These are phyloP conservation scores for Hypoxylon sp. DNA, from an alignment of 2,329 filamentous ascomycete species.

Conservation along the genomic window DNA sequence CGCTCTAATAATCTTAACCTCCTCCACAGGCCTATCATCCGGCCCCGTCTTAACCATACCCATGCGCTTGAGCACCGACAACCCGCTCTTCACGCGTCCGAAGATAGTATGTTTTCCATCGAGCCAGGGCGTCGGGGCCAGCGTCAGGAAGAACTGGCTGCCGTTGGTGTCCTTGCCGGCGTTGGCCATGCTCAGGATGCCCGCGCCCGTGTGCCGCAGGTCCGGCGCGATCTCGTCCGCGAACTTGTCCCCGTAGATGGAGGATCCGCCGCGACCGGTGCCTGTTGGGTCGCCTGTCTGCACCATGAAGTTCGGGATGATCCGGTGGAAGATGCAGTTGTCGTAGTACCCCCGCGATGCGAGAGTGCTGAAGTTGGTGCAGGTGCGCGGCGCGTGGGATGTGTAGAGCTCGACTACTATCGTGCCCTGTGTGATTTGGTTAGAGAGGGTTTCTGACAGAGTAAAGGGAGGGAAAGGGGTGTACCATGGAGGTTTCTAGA, in stretches of 20 bases:
- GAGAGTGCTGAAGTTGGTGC: constrained; percentile 88
- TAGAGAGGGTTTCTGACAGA: constrained; percentile 11
- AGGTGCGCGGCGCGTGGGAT: constrained; percentile 88
- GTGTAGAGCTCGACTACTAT: constrained; percentile 93
- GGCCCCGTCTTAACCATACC: constrained; percentile 86
- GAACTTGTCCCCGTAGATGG: constrained; percentile 94
- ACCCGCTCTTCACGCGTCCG: constrained; percentile 86
- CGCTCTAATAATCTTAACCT: constrained; percentile 84
- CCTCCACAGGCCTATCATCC: constrained; percentile 85
- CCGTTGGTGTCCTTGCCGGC: constrained; percentile 93
- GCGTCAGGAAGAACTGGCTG: constrained; percentile 94
- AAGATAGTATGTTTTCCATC: constrained; percentile 99
- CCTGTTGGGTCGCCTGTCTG: constrained; percentile 96
- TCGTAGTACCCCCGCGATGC: constrained; percentile 90
- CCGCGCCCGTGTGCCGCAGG: constrained; percentile 92
- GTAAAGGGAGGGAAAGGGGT: constrained; percentile 3
- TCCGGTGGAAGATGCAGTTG: constrained; percentile 87
- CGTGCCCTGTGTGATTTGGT: constrained; percentile 71
- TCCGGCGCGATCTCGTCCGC: constrained; percentile 86
- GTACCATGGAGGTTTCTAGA: constrained; percentile 89
- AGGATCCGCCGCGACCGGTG: constrained; percentile 88
- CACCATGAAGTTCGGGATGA: constrained; percentile 97
- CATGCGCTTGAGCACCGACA: constrained; percentile 88
- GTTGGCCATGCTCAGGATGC: constrained; percentile 97
- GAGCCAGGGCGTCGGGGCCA: constrained; percentile 94